A percentile compares a stretch with the other conserved stretches of the same genome.
Evolutionary conservation across 1,284 basidiomycete species (phyloP).

Genomic region (Cryptococcus sp.): DNA sequence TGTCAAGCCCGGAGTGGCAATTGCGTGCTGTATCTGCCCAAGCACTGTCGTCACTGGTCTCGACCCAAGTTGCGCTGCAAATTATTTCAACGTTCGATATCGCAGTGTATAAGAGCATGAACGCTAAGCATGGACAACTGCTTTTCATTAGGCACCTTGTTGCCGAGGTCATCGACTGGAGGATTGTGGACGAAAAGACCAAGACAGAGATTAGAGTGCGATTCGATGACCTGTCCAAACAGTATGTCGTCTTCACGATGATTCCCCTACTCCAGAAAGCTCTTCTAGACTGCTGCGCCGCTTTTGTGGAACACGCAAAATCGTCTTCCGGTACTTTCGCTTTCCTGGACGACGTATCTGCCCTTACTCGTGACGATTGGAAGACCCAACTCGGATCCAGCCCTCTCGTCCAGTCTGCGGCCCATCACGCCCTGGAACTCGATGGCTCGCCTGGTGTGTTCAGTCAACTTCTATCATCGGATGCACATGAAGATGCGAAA

Average conservation of each 20-base stretch:
- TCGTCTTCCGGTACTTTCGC: too few species aligned
- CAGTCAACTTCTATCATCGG: too few species aligned
- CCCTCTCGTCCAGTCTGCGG: too few species aligned
- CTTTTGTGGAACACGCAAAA: too few species aligned
- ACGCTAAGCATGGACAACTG: slow-evolving; percentile 33
- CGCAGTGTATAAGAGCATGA: slow-evolving; percentile 12
- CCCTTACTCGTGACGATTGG: too few species aligned
- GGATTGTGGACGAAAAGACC: background rate
- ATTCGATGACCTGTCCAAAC: background rate
- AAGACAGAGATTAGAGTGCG: background rate
- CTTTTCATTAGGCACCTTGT: slow-evolving; percentile 28
- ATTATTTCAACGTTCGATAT: slow-evolving; percentile 4
- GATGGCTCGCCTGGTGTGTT: background rate
- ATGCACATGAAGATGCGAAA: too few species aligned
- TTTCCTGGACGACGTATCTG: too few species aligned
- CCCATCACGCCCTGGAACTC: background rate
- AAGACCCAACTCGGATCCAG: too few species aligned
- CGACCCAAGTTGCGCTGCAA: slow-evolving; percentile 19
- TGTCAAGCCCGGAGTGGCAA: slow-evolving; percentile 34
- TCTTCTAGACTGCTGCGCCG: too few species aligned
- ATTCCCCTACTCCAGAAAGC: too few species aligned
- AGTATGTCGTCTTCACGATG: too few species aligned
- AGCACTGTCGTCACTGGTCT: slow-evolving; percentile 36
- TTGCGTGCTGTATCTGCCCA: slow-evolving; percentile 41
- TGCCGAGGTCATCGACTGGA: slow-evolving; percentile 24